Evolutionary conservation across 495 filamentous ascomycete genomes (phyloP).

Genomic region (Aspergillus wentii): DNA sequence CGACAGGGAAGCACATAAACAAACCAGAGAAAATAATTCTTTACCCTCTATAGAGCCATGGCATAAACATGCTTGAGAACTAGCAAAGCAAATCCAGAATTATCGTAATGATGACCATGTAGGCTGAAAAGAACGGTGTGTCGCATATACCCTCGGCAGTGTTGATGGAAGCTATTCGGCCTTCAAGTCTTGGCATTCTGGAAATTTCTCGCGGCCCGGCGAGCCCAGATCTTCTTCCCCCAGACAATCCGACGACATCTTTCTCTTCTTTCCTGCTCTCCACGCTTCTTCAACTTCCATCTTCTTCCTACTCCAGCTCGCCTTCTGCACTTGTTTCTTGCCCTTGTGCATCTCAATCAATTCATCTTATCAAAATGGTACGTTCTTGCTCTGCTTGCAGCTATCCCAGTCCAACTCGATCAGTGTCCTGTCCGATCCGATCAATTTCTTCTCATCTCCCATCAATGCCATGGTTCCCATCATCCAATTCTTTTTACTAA

Average conservation of each 20-base stretch:
- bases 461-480: too few species aligned
- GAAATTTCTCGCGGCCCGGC: constrained; percentile 42
- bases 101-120: too few species aligned
- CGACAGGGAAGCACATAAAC: too few species aligned
- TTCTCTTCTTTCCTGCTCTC: constrained; percentile 21
- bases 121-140: constrained; percentile 5
- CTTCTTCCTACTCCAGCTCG: background rate
- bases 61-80: too few species aligned
- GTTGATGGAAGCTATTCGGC: constrained; percentile 17
- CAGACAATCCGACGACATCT: constrained; percentile 23
- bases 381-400: too few species aligned
- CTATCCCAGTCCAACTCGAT: background rate
- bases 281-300: constrained; percentile 8
- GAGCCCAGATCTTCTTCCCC: constrained; percentile 35
- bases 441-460: too few species aligned
- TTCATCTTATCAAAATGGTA: constrained; percentile 24
- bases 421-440: too few species aligned
- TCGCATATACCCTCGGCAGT: constrained; percentile 30
- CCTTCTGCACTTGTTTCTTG: background rate
- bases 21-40: too few species aligned
- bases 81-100: too few species aligned
- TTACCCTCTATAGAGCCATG: too few species aligned
- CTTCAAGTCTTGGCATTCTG: constrained; percentile 53
- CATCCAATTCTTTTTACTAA: constrained; percentile 7
- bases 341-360: background rate